phyloP scores from a whole-genome alignment of 208 protist species.

The Wallacemonas sp. region DNA sequence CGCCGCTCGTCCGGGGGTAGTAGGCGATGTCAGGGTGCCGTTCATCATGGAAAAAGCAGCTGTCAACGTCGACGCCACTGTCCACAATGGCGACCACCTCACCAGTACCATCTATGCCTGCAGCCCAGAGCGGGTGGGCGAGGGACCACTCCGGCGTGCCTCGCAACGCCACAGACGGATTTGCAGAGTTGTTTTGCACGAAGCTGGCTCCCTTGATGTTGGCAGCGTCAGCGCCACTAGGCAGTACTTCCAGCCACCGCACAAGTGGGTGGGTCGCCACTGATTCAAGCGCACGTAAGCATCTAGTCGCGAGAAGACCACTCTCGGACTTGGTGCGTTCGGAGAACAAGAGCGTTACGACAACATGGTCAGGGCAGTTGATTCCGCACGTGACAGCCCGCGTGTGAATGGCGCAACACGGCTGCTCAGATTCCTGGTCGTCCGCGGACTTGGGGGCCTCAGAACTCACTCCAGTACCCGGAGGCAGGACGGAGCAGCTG shows the following conservation, averaged over 20 bases:
- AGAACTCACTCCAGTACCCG: too few species aligned
- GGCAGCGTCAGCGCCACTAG: conserved; percentile 21
- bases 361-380: too few species aligned
- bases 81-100: conserved; percentile 89
- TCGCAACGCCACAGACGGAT: background rate
- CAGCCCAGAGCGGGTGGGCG: conserved; percentile 53
- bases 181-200: conserved; percentile 33
- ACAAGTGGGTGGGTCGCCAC: conserved; percentile 57
- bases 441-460: too few species aligned
- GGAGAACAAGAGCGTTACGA: too few species aligned
- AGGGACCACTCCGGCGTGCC: background rate
- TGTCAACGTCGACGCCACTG: conserved; percentile 79
- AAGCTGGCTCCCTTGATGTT: conserved; percentile 42
- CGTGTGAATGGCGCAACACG: too few species aligned
- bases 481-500: too few species aligned
- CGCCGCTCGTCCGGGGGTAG: conserved; percentile 64
- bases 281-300: too few species aligned
- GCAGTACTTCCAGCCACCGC: conserved; percentile 68
- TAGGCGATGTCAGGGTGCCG: conserved; percentile 37
- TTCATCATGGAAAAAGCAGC: conserved; percentile 87
- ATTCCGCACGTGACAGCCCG: too few species aligned
- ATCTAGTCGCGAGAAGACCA: too few species aligned
- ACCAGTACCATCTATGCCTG: conserved; percentile 65
- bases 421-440: too few species aligned
- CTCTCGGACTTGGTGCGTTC: too few species aligned